Evolutionary conservation across 169 alveolate species (phyloP).

Genomic region (Eimeria tenella): DNA sequence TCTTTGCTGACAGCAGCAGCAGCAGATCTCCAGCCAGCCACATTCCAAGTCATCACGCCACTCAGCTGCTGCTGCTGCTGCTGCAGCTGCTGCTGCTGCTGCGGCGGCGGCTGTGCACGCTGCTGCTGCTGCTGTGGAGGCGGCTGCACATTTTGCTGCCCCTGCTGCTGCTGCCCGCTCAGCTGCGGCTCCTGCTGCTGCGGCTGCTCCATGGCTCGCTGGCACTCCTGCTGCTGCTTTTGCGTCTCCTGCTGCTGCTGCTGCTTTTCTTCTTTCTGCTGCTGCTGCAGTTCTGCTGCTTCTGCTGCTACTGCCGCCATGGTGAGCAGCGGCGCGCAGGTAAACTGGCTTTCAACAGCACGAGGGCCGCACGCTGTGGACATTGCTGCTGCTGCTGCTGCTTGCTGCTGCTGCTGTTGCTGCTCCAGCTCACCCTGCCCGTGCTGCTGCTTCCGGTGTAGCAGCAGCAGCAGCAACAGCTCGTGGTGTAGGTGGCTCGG

Average conservation of each 20-base stretch:
- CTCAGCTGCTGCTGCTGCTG: neutral
- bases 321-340: neutral
- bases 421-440: neutral
- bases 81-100: conserved; percentile 47
- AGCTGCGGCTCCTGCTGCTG: neutral
- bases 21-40: conserved; percentile 53
- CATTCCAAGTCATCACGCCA: conserved; percentile 25
- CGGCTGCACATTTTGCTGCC: neutral
- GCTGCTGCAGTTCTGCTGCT: neutral
- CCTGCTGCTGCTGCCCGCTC: neutral
- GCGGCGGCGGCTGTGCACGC: neutral
- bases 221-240: neutral
- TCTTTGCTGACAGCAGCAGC: neutral
- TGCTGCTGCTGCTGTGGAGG: neutral
- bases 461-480: conserved; percentile 12
- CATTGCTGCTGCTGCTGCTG: neutral
- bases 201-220: neutral
- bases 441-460: conserved; percentile 1
- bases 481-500: neutral
- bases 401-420: neutral
- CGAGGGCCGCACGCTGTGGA: neutral
- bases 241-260: conserved; percentile 18
- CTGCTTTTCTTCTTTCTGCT: neutral
- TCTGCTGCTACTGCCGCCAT: neutral
- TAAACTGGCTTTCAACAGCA: neutral